These are phyloP conservation scores for Platanthera guangdongensis DNA, from an alignment of 106 monocot species.

Conservation along the genomic window DNA sequence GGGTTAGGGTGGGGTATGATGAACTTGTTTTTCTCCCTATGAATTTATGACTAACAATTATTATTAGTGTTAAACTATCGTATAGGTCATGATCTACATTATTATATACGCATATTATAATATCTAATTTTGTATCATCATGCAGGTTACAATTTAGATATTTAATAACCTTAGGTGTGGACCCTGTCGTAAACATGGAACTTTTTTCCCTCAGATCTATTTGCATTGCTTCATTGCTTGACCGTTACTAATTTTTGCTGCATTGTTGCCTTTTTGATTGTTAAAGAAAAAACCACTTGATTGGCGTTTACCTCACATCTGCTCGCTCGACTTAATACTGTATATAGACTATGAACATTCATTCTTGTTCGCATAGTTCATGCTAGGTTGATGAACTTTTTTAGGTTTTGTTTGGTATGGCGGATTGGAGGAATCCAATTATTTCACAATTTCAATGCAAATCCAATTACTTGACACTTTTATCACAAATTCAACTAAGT, in stretches of 20 bases:
- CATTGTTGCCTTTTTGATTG: neutral
- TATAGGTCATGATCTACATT: neutral
- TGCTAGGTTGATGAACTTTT: neutral
- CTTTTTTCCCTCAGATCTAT: neutral
- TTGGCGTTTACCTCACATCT: neutral
- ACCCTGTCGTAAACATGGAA: neutral
- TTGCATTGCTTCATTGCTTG: neutral
- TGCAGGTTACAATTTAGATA: neutral
- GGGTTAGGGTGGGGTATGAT: neutral
- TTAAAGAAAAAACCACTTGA: neutral
- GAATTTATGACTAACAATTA: neutral
- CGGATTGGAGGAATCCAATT: no score
- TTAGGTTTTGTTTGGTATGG: neutral
- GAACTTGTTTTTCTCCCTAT: neutral
- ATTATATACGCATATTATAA: no score
- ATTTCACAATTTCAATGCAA: no score
- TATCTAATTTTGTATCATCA: neutral
- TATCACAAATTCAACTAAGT: no score
- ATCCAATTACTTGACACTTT: no score
- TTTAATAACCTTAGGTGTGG: neutral
- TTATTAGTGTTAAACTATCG: neutral
- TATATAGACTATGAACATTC: neutral
- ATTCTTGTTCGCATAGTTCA: neutral
- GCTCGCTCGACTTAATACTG: neutral
- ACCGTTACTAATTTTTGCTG: neutral